These are phyloP conservation scores for Lotmaria passim DNA, from an alignment of 208 protist genomes.

Conservation along the genomic window DNA sequence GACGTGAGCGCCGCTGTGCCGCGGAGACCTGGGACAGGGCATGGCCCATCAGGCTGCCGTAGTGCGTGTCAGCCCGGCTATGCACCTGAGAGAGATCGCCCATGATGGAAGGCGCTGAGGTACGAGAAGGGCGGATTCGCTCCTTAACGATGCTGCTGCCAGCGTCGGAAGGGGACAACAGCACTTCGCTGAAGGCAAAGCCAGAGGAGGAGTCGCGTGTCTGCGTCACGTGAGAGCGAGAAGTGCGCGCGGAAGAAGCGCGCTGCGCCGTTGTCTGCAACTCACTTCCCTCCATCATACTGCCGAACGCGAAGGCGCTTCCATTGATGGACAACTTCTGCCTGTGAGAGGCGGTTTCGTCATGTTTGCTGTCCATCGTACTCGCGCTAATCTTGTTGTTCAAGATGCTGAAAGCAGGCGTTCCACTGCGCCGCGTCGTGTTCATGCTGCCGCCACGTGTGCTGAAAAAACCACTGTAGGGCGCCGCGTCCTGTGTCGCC, in stretches of 20 bases:
- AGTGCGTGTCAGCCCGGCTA: neutral
- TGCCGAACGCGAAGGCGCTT: constrained; percentile 4
- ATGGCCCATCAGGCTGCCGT: constrained; percentile 1
- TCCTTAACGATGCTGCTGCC: too few relatives aligned
- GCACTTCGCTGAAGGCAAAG: neutral
- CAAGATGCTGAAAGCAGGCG: neutral
- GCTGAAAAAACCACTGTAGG: neutral
- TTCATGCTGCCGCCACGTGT: neutral
- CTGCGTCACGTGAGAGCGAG: neutral
- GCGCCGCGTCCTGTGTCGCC: neutral
- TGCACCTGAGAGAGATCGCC: neutral
- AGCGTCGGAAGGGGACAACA: neutral
- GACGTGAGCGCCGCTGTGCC: neutral
- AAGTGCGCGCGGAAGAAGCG: neutral
- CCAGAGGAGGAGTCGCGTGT: neutral
- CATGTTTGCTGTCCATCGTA: neutral
- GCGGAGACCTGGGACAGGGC: neutral
- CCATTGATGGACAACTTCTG: neutral
- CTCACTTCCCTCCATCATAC: neutral
- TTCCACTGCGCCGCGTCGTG: neutral
- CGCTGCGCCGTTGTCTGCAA: neutral
- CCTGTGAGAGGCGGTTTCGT: neutral
- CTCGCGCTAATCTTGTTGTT: neutral
- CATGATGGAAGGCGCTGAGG: constrained; percentile 7
- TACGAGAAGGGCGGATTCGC: neutral